phyloP scores from a whole-genome alignment of 2,329 filamentous ascomycete genomes.

The Fusarium denticulatum region DNA sequence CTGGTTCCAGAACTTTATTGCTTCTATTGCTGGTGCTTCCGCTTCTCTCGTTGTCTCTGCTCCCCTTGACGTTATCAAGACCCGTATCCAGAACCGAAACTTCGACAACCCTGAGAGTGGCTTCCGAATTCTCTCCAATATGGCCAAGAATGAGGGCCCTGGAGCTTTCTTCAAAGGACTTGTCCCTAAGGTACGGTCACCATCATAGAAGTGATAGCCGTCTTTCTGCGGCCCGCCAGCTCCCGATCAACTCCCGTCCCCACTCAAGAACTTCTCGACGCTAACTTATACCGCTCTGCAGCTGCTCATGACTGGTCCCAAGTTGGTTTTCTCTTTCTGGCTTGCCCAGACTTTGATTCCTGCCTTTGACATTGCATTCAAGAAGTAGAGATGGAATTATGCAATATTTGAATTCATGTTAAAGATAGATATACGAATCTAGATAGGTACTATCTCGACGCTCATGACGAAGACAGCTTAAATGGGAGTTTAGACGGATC shows the following conservation, averaged over 20 bases:
- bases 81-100: slow-evolving; percentile 97
- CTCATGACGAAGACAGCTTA: slow-evolving; percentile 2
- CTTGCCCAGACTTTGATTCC: slow-evolving; percentile 98
- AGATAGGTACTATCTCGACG: slow-evolving; percentile 25
- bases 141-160: slow-evolving; percentile 89
- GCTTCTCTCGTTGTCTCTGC: slow-evolving; percentile 97
- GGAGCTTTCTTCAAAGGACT: slow-evolving; percentile 97
- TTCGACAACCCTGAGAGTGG: slow-evolving; percentile 98
- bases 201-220: background rate
- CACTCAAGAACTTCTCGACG: slow-evolving; percentile 15
- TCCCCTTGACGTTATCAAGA: slow-evolving; percentile 97
- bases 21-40: slow-evolving; percentile 93
- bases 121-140: slow-evolving; percentile 89
- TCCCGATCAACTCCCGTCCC: slow-evolving; percentile 11
- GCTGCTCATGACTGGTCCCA: slow-evolving; percentile 98
- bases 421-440: slow-evolving; percentile 30
- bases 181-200: slow-evolving; percentile 77
- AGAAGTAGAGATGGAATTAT: slow-evolving; percentile 29
- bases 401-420: slow-evolving; percentile 16
- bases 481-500: slow-evolving; percentile 37
- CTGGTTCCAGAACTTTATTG: slow-evolving; percentile 97
- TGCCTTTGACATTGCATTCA: slow-evolving; percentile 73
- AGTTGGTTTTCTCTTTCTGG: slow-evolving; percentile 99
- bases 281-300: slow-evolving; percentile 46
- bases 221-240: background rate